A percentile compares a stretch with the other conserved stretches of the same genome.
These are phyloP conservation scores for Immersiella caudata DNA, from an alignment of 495 filamentous ascomycete species.

Conservation along the genomic window DNA sequence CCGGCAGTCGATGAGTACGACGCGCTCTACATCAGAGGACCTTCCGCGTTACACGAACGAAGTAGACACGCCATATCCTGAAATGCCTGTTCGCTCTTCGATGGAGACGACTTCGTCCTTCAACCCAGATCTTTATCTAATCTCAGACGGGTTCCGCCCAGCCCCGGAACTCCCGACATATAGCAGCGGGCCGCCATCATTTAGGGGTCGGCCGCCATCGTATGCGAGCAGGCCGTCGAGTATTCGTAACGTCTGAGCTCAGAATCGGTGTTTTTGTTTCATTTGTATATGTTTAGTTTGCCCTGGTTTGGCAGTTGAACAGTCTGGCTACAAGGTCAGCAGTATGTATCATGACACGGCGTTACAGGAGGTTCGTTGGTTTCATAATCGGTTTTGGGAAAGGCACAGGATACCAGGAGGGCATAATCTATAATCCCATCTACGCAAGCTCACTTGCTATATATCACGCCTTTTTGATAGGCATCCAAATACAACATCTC, in stretches of 20 bases:
- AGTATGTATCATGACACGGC: not conserved
- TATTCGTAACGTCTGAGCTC: not conserved
- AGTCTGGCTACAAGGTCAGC: not conserved
- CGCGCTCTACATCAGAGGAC: not conserved
- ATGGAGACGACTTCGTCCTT: constrained; percentile 30
- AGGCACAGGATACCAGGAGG: not conserved
- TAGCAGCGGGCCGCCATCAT: constrained; percentile 22
- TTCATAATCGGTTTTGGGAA: not conserved
- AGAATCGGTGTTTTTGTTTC: not conserved
- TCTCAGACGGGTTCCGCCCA: constrained; percentile 34
- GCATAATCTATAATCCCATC: not conserved
- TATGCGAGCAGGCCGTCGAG: constrained; percentile 10
- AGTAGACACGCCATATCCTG: not conserved
- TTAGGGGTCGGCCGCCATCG: constrained; percentile 10
- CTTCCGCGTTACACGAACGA: not conserved
- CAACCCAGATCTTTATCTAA: constrained; percentile 27
- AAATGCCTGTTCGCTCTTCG: constrained; percentile 18
- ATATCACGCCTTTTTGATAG: not conserved
- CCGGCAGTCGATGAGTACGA: constrained; percentile 1
- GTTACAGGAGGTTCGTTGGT: not conserved
- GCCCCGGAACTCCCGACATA: constrained; percentile 23
- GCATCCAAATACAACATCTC: not conserved
- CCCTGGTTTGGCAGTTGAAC: not conserved
- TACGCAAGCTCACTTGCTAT: not conserved
- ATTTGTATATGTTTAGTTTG: constrained; percentile 1